phyloP scores from a whole-genome alignment of 1,284 basidiomycete genomes.

The Cryptococcus wingfieldii region DNA sequence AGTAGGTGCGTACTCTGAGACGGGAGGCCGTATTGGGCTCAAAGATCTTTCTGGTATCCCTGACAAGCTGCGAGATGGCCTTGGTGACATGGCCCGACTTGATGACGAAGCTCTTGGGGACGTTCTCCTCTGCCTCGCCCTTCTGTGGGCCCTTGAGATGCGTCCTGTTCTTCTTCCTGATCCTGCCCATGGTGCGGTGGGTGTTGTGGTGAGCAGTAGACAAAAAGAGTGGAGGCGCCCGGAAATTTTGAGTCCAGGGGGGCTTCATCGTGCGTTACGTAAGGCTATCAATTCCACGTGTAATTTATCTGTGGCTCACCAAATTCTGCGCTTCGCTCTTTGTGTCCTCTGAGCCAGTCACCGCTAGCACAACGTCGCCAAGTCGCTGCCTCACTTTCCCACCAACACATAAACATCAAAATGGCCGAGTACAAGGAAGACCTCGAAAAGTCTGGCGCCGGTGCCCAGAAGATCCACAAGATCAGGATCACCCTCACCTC shows the following conservation, averaged over 20 bases:
- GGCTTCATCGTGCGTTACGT: no score
- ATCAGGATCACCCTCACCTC: conserved; percentile 99
- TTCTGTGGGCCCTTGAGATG: conserved; percentile 63
- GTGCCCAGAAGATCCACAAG: conserved; percentile 91
- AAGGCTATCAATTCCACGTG: background rate
- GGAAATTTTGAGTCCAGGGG: no score
- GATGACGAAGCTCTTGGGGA: conserved; percentile 69
- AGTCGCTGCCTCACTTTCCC: conserved; percentile 21
- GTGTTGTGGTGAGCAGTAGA: no score
- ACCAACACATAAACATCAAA: conserved; percentile 46
- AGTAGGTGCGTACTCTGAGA: conserved; percentile 60
- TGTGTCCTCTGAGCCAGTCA: conserved; percentile 14
- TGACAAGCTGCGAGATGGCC: conserved; percentile 81
- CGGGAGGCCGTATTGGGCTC: conserved; percentile 95
- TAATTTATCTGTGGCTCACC: background rate
- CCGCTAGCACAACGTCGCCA: conserved; percentile 17
- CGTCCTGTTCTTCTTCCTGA: conserved; percentile 77
- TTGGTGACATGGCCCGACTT: conserved; percentile 89
- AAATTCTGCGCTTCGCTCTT: background rate
- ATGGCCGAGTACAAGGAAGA: conserved; percentile 99
- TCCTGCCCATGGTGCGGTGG: conserved; percentile 58
- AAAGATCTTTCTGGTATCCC: conserved; percentile 91
- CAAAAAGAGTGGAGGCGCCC: no score
- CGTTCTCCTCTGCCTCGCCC: conserved; percentile 45
- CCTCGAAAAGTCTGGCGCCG: conserved; percentile 86